Base-by-base conservation (phyloP, 2,329 filamentous ascomycete genomes). In the Capronia coronata region DNA sequence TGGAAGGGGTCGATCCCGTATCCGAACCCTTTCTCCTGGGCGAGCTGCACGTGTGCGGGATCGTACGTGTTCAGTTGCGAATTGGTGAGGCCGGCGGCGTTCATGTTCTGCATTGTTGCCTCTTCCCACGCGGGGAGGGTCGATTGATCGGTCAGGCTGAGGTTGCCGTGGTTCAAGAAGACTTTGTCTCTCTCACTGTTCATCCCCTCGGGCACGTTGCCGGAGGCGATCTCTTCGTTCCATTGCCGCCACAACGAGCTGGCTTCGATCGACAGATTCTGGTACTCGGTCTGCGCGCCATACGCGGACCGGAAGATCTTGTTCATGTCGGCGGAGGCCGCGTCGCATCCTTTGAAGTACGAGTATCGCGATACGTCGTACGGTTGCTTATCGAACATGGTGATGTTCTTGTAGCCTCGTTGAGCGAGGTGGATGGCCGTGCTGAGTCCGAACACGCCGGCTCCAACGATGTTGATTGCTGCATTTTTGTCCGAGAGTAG, bases 401-500 rank as follows among this genome's bases (percentile, higher is more conserved):
- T 75, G 21, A 77, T 64, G 51, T 72, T 65, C 4, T 16, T 64
- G 58, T 76, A 78, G 2, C 74, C 75, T 19, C 54, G 47, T n/a
- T 69, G 74, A 11, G 52, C 55, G 4, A 58, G 53, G 23, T 55
- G 56, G 10, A 61, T 42, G 8, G 62, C 68, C 1, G 77, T 80
- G 10, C 73, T 68, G 8, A 80, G 50, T 2, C 80, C 64, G 19
- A 75, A 75, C 1, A 83, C 65, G 19, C 68, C 65, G 41, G 75
- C 80, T 52, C 79, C 80, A 19, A 75, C 66, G 4, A 75, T 77
- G 62, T 51, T 41, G 18, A 59, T 50, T 1, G 34, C 19, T 29
- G 38, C 46, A 43, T 43, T 18, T 22, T 43, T 30, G 14, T 38
- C 35, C 4, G 16, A 22, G 16, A 38, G 35, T 14, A 14, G 5